Evolutionary conservation across 2,329 filamentous ascomycete genomes (phyloP), one percentile per base, ranked within the genome.

Genomic region (Alternaria brassicae): DNA sequence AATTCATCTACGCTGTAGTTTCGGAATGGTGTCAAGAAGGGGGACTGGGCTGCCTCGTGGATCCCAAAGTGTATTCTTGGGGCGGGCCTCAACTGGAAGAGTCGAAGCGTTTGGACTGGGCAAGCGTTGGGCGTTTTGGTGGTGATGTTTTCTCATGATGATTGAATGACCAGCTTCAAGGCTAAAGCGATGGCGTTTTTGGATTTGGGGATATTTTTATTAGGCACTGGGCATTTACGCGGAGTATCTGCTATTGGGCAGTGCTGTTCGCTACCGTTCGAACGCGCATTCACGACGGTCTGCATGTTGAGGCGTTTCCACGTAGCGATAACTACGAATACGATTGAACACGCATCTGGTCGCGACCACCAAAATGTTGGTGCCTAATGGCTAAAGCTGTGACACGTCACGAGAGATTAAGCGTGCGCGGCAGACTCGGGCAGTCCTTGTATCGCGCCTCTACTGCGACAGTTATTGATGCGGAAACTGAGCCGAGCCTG

Each of bases 11-110:
- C 65, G 79, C 84, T 51, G 84, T 92, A 15, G 83, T 92, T 10
- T 84, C 84, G 63, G 89, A 92, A 74, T 94, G 91, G 91, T 85
- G 88, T 12, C 70, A 74, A 55, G 89, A 90, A 67, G 88, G 87
- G 3, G 91, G 91, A 2, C 78, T 93, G 30, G 91, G 91, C 3
- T 75, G 78, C 58, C 63, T 80, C 15, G 69, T 72, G 8, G 72
- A 77, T 9, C 72, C 71, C n/a, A 71, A 72, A 55, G 59, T 70
- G 27, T 72, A 82, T 52, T 72, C 71, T 15, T 83, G 81, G 82
- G 71, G 74, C 23, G 81, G 81, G 6, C 71, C 78, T 58, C 76
- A 77, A 59, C 72, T 81, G 3, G 78, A 78, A 57, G 80, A 82
- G 44, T 76, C 73, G 27, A 80, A 78, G 65, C 79, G 78, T 59